Evolutionary conservation across 306 rosid species (phyloP), one percentile per base, ranked within the genome.

Genomic region (Cotoneaster glaucophyllus): DNA sequence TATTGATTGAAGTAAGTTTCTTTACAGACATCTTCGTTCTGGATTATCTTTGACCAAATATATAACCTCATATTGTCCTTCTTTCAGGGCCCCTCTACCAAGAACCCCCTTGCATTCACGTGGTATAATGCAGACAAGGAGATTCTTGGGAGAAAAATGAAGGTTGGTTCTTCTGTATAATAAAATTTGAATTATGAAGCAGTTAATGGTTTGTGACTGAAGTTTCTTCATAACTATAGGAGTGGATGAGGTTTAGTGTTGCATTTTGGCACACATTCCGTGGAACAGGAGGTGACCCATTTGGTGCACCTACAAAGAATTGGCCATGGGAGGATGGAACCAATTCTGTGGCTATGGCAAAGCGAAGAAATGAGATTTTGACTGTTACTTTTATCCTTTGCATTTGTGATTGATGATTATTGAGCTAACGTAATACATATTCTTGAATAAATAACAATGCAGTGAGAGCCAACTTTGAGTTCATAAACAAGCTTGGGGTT

Each of bases 241-340:
- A 95, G 79, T 95, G 99, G 99, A 64, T 95, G 79, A 85, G 99
- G 83, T 95, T 95, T 79, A 95, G 99, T 81, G 93, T 95, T 77
- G 99, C 97, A 28, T 95, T 92, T 88, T 95, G 99, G 99, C 97
- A 95, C 77, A 95, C 99, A 76, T 95, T 95, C 86, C 92, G 97
- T 34, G 99, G 97, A 78, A 85, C 93, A 26, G 97, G 99, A 21
- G 92, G 83, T 59, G 98, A 96, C 21, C 99, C 97, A 34, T 92
- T 96, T 13, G 97, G 99, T 76, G 92, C 93, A 24, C 85, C 88
- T n/a, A 96, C 98, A 44, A 92, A 96, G 77, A 25, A 72, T 64
- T 96, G 98, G 98, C 97, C 99, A 2, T 92, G 99, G 97, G 98
- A 92, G 84, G 99, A 95, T 77, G 99, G 97, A 83, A 90, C 97